phyloP scores from a whole-genome alignment of 768 basidiomycete genomes.

The Saitozyma podzolica region DNA sequence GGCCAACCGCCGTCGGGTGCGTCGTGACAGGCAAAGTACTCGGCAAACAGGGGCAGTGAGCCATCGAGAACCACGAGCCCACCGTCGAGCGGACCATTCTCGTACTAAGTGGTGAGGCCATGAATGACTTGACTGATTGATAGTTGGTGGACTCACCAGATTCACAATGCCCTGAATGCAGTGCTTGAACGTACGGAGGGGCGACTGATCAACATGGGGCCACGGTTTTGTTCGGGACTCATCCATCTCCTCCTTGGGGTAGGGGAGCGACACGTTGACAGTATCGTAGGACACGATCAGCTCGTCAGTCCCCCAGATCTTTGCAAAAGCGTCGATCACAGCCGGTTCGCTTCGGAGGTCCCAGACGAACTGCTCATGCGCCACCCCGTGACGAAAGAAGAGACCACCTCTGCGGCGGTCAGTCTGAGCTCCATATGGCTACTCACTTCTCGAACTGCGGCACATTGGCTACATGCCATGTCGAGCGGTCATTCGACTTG shows the following conservation, averaged over 20 bases:
- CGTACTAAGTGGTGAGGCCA: background rate
- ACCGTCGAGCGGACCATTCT: conserved; percentile 41
- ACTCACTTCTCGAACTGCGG: no score
- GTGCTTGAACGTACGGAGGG: conserved; percentile 12
- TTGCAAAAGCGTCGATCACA: conserved; percentile 29
- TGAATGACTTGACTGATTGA: no score
- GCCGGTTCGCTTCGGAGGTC: conserved; percentile 28
- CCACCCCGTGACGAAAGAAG: conserved; percentile 34
- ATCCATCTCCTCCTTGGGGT: conserved; percentile 18
- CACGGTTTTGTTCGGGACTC: conserved; percentile 21
- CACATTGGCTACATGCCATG: no score
- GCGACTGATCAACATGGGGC: conserved; percentile 37
- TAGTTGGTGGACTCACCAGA: conserved; percentile 3
- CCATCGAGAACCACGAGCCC: conserved; percentile 36
- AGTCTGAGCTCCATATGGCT: no score
- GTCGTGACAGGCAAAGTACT: conserved; percentile 25
- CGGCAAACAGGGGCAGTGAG: conserved; percentile 18
- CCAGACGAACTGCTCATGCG: conserved; percentile 38
- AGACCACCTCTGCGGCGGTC: conserved; percentile 18
- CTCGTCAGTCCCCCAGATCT: conserved; percentile 40
- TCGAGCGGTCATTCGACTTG: no score
- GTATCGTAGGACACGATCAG: conserved; percentile 39
- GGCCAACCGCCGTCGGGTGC: conserved; percentile 32
- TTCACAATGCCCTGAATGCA: conserved; percentile 39
- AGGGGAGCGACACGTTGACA: conserved; percentile 30